A percentile compares a stretch with the other conserved stretches of the same genome.
Conservation (phyloP, 441 rosid genomes). For the Gossypium trilobum region DNA sequence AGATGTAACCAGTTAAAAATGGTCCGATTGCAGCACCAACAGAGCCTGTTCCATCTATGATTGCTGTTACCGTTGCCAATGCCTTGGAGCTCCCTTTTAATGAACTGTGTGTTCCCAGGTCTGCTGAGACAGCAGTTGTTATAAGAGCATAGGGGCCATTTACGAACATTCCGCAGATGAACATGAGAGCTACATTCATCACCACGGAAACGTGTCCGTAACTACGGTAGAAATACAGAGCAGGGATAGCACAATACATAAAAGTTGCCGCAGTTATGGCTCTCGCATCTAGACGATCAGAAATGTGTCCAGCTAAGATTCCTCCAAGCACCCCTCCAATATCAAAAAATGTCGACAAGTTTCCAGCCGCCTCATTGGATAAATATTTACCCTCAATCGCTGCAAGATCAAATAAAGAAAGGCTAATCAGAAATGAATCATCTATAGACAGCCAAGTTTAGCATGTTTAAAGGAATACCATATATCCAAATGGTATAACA, state of each 20-base stretch:
- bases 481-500: too few relatives aligned
- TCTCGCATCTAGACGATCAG: constrained; percentile 64
- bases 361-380: constrained; percentile 66
- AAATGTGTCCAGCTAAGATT: constrained; percentile 82
- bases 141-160: constrained; percentile 91
- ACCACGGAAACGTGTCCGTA: constrained; percentile 65
- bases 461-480: background rate
- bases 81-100: constrained; percentile 80
- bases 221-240: constrained; percentile 67
- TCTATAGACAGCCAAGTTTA: background rate
- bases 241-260: constrained; percentile 86
- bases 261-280: constrained; percentile 90
- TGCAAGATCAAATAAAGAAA: constrained; percentile 28
- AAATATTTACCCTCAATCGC: constrained; percentile 78
- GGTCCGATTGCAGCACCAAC: constrained; percentile 96
- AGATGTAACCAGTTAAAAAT: constrained; percentile 72
- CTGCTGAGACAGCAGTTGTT: constrained; percentile 92
- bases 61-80: constrained; percentile 85
- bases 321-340: constrained; percentile 94
- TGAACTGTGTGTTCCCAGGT: constrained; percentile 83
- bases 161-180: constrained; percentile 76
- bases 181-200: constrained; percentile 57
- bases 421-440: background rate
- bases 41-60: constrained; percentile 93
- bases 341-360: constrained; percentile 79